Evolutionary conservation across 768 basidiomycete species (phyloP).

Genomic region (Psilocybe cyanescens): DNA sequence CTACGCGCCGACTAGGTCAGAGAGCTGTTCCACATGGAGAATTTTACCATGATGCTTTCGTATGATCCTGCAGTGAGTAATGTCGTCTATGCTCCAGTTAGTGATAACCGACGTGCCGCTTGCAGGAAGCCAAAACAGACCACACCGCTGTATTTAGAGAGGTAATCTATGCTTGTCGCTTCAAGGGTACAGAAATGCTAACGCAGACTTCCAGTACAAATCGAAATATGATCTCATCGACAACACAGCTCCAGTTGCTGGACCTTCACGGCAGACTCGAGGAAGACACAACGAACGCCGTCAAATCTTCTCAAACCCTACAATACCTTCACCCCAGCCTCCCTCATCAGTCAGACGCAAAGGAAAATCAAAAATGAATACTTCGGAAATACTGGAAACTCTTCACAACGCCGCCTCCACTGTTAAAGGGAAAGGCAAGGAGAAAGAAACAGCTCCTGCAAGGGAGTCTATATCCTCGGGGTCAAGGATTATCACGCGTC

Average conservation of each 20-base stretch:
- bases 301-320: constrained; percentile 39
- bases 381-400: constrained; percentile 34
- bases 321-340: constrained; percentile 30
- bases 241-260: constrained; percentile 42
- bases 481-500: not conserved
- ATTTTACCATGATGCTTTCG: constrained; percentile 73
- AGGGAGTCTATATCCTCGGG: not conserved
- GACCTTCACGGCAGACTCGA: constrained; percentile 63
- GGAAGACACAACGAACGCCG: constrained; percentile 59
- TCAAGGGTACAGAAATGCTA: not conserved
- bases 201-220: constrained; percentile 53
- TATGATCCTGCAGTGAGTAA: constrained; percentile 74
- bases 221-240: constrained; percentile 63
- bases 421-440: constrained; percentile 32
- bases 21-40: constrained; percentile 88
- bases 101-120: constrained; percentile 3
- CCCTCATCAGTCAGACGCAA: constrained; percentile 24
- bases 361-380: constrained; percentile 24
- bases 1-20: constrained; percentile 55
- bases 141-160: constrained; percentile 72
- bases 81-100: not conserved
- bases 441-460: constrained; percentile 9
- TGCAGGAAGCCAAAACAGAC: constrained; percentile 73
- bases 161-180: constrained; percentile 45
- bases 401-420: constrained; percentile 21